A percentile compares a stretch with the other conserved stretches of the same genome.
Evolutionary conservation across 1,284 basidiomycete species (phyloP).

Genomic region (Golubevia pallescens): DNA sequence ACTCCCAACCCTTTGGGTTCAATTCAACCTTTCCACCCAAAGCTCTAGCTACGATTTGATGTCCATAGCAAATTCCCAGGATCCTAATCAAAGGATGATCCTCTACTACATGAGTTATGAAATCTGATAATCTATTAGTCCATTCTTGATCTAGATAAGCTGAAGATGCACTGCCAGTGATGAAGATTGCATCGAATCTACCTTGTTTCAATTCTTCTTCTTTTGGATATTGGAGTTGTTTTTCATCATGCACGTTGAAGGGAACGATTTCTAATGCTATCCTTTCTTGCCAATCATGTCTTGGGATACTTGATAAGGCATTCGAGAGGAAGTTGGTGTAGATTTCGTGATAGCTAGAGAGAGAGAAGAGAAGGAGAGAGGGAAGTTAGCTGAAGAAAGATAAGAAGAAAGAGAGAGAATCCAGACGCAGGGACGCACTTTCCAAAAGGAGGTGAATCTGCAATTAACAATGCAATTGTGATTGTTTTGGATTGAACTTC

Average conservation of each 20-base stretch:
- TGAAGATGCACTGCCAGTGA: constrained; percentile 41
- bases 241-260: constrained; percentile 54
- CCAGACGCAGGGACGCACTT: no score
- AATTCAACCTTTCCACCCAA: constrained; percentile 44
- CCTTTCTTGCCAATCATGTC: constrained; percentile 48
- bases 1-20: constrained; percentile 50
- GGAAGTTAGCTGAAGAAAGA: background rate
- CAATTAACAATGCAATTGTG: no score
- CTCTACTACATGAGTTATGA: constrained; percentile 31
- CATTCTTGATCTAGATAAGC: constrained; percentile 32
- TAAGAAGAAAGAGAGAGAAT: background rate
- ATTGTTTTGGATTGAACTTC: no score
- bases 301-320: constrained; percentile 47
- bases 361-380: background rate
- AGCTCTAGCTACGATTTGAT: constrained; percentile 55
- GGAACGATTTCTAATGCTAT: constrained; percentile 42
- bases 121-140: constrained; percentile 45
- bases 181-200: constrained; percentile 53
- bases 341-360: constrained; percentile 35
- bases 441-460: background rate
- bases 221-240: constrained; percentile 49
- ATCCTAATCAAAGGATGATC: constrained; percentile 56
- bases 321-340: constrained; percentile 40
- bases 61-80: constrained; percentile 58
- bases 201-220: constrained; percentile 51